phyloP scores from a whole-genome alignment of 1,284 basidiomycete species.

The Pyrrhoderma noxium region DNA sequence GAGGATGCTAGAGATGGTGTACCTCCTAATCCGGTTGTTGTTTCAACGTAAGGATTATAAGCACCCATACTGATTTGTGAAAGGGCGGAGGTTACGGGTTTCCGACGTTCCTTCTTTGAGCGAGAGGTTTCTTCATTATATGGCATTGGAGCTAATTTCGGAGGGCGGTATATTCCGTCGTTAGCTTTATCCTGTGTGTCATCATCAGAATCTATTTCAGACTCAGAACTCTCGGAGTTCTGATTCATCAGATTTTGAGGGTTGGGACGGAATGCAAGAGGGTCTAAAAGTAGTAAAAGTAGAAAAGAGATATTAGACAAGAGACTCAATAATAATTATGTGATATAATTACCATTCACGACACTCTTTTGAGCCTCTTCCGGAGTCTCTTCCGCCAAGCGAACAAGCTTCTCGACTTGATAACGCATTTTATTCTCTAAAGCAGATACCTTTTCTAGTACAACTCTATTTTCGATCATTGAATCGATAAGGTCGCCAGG shows the following conservation, averaged over 20 bases:
- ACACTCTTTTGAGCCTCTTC: conserved; percentile 44
- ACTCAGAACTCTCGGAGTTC: conserved; percentile 29
- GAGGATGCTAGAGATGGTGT: conserved; percentile 51
- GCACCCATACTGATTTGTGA: conserved; percentile 51
- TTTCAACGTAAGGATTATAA: conserved; percentile 62
- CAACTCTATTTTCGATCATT: conserved; percentile 65
- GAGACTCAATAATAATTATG: neutral
- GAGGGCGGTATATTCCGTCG: conserved; percentile 80
- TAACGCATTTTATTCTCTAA: conserved; percentile 87
- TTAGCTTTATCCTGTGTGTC: conserved; percentile 26
- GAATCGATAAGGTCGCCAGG: conserved; percentile 65
- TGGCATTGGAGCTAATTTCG: conserved; percentile 87
- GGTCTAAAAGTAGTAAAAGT: conserved; percentile 45
- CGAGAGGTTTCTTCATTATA: conserved; percentile 65
- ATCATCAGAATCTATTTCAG: conserved; percentile 27
- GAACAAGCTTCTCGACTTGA: conserved; percentile 91
- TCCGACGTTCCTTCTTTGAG: conserved; percentile 37
- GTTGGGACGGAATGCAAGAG: conserved; percentile 87
- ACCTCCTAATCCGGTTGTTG: conserved; percentile 52
- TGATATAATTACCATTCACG: conserved; percentile 52
- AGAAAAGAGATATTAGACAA: conserved; percentile 5
- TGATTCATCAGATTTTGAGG: conserved; percentile 55
- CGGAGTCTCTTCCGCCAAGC: conserved; percentile 56
- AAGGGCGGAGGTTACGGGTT: conserved; percentile 63
- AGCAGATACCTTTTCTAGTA: conserved; percentile 73